Percentiles rank a stretch among this genome's conserved stretches.
phyloP scores from a whole-genome alignment of 2,329 filamentous ascomycete species.

The Aspergillus novoparasiticus region DNA sequence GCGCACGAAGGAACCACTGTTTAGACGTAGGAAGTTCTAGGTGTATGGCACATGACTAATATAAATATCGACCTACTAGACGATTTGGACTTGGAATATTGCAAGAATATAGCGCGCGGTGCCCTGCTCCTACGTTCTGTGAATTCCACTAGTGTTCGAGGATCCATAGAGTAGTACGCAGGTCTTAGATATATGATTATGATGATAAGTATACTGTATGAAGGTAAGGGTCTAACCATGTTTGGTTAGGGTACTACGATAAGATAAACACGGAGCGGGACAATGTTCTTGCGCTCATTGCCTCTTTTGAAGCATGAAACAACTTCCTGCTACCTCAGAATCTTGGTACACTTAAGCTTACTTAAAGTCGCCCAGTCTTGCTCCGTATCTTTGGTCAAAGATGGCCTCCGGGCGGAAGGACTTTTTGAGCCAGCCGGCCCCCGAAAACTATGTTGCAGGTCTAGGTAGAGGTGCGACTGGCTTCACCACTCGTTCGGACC shows the following conservation, averaged over 20 bases:
- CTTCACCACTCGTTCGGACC: slow-evolving; percentile 95
- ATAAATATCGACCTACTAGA: slow-evolving; percentile 76
- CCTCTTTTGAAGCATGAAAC: slow-evolving; percentile 72
- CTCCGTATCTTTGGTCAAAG: slow-evolving; percentile 24
- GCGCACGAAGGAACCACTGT: neutral
- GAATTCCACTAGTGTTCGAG: slow-evolving; percentile 93
- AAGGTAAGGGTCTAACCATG: neutral
- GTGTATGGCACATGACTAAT: slow-evolving; percentile 74
- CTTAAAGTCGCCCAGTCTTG: neutral
- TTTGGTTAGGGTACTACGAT: neutral
- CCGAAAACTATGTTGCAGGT: slow-evolving; percentile 91
- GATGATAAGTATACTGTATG: no score
- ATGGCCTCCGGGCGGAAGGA: slow-evolving; percentile 71
- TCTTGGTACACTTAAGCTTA: neutral
- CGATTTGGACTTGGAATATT: slow-evolving; percentile 55
- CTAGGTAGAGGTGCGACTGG: slow-evolving; percentile 96
- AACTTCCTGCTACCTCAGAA: neutral
- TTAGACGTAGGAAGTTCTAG: slow-evolving; percentile 49
- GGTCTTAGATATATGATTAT: neutral
- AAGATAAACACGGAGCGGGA: slow-evolving; percentile 55
- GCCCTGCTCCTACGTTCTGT: slow-evolving; percentile 79
- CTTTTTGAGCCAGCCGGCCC: slow-evolving; percentile 83
- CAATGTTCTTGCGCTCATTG: slow-evolving; percentile 65
- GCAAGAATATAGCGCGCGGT: slow-evolving; percentile 35
- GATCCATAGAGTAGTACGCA: slow-evolving; percentile 62